A percentile compares a stretch with the other conserved stretches of the same genome.
Conservation (phyloP, 129 eudicot species). For the Pulicaria dysenterica region DNA sequence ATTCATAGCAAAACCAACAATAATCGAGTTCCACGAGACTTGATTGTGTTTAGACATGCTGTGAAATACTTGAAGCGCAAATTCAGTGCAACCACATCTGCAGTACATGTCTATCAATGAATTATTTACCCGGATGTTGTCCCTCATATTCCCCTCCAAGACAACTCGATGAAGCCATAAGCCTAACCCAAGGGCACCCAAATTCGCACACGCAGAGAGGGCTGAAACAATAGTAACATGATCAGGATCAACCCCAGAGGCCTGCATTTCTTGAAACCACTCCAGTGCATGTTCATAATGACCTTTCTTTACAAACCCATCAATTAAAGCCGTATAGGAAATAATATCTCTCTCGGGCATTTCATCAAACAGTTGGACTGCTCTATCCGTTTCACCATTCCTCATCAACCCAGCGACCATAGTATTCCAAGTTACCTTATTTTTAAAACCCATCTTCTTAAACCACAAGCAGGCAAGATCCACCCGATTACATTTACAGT, state of each 20-base stretch:
- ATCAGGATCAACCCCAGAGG: slow-evolving; percentile 57
- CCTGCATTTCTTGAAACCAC: slow-evolving; percentile 72
- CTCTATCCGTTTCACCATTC: slow-evolving; percentile 45
- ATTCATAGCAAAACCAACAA: slow-evolving; percentile 72
- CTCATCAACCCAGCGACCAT: slow-evolving; percentile 75
- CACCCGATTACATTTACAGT: slow-evolving; percentile 53
- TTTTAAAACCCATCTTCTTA: slow-evolving; percentile 48
- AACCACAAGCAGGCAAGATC: slow-evolving; percentile 52
- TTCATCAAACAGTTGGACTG: slow-evolving; percentile 64
- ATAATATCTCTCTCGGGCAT: slow-evolving; percentile 58
- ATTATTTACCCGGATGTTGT: slow-evolving; percentile 41
- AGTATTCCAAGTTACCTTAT: slow-evolving; percentile 77
- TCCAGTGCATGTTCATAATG: slow-evolving; percentile 55
- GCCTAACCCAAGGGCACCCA: slow-evolving; percentile 68
- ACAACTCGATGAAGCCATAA: slow-evolving; percentile 55
- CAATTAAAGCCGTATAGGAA: slow-evolving; percentile 66
- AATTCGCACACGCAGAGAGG: slow-evolving; percentile 76
- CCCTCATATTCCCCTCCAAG: slow-evolving; percentile 39
- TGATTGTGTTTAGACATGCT: slow-evolving; percentile 50
- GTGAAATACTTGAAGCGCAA: slow-evolving; percentile 54
- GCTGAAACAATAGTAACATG: slow-evolving; percentile 59
- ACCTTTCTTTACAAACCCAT: slow-evolving; percentile 64
- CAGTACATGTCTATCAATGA: slow-evolving; percentile 72
- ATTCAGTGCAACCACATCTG: slow-evolving; percentile 62
- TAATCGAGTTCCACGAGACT: slow-evolving; percentile 70